phyloP scores from a whole-genome alignment of 371 early-diverging fungal species.

The Mucor mucedo region DNA sequence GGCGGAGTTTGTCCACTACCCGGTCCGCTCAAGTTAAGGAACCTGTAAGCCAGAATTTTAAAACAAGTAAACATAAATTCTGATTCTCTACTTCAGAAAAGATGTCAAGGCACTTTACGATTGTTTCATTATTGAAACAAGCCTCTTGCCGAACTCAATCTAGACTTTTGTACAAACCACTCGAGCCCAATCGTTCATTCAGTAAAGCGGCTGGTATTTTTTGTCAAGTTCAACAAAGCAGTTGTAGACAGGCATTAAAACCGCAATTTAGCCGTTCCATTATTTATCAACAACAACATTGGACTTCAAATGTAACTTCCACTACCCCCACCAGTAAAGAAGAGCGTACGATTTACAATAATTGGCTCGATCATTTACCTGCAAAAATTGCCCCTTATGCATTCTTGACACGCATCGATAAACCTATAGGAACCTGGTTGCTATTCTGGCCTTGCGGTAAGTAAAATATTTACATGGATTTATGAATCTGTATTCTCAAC shows the following conservation, averaged over 20 bases:
- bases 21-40: no score
- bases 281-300: slow-evolving; percentile 15
- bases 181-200: neutral
- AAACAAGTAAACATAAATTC: no score
- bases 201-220: neutral
- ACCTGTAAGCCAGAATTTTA: no score
- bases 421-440: slow-evolving; percentile 92
- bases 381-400: slow-evolving; percentile 69
- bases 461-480: neutral
- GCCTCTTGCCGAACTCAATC: neutral
- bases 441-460: slow-evolving; percentile 89
- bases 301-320: neutral
- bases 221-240: neutral
- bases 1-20: no score
- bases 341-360: slow-evolving; percentile 33
- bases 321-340: slow-evolving; percentile 8
- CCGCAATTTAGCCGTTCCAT: neutral
- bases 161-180: neutral
- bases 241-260: neutral
- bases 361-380: slow-evolving; percentile 52
- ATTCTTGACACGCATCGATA: slow-evolving; percentile 82
- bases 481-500: neutral
- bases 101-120: slow-evolving; percentile 3
- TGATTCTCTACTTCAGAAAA: neutral
- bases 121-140: slow-evolving; percentile 9